Base-by-base conservation (phyloP, 2,329 filamentous ascomycete genomes). In the Diaporthe vexans region DNA sequence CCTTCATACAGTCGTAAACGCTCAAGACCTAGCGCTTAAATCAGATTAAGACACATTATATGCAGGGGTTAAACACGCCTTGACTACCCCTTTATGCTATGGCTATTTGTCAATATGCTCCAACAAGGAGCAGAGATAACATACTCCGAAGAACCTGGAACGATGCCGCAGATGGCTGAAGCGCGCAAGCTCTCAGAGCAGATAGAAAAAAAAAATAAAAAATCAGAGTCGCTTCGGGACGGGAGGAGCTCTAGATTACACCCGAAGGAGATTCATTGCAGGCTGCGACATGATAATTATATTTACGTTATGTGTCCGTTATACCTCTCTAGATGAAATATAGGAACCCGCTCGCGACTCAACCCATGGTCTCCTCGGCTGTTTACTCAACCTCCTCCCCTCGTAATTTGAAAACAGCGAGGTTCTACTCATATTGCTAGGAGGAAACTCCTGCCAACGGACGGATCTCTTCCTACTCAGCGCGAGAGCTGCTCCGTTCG, bases 371-470 rank as follows among this genome's bases (percentile, higher is more conserved):
- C 74, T 54, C n/a, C 56, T 59, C 10, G 74, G 74, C 61, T 40
- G 29, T 48, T 76, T 76, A 43, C 74, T 76, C 37, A 76, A 29
- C 61, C 74, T 74, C 67, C 56, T 74, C 13, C 74, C 74, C 40
- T 76, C 74, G 46, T 76, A 70, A 24, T 57, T 73, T 8, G 70
- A 71, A 10, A 74, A 59, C 11, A 72, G 51, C 19, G 70, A 72
- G 35, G 24, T 72, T 21, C 70, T 54, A 13, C 68, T 74, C 8
- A 76, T 48, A n/a, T 73, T 76, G 33, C 74, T 76, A 43, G 74
- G 61, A 54, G 74, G 74, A 69, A 76, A 76, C 63, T 76, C 74
- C 33, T 76, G 74, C 74, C 74, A 76, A 19, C 74, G 54, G 24
- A 76, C 74, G 3, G 68, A 72, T 51, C 73, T 70, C 68, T 76